Evolutionary conservation across 2,329 filamentous ascomycete genomes (phyloP).

Genomic region (Pseudocercospora fijiensis): DNA sequence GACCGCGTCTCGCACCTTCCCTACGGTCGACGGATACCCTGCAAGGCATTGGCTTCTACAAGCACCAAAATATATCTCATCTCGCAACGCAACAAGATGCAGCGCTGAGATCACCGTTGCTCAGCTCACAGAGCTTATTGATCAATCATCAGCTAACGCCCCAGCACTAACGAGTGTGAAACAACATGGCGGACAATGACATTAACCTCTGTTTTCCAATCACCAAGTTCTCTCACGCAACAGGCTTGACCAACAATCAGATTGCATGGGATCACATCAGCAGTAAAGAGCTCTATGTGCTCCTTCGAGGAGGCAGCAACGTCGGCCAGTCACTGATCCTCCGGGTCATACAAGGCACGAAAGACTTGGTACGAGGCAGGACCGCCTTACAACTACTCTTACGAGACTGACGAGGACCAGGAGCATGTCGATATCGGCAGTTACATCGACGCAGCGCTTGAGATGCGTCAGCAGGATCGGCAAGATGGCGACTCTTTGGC

Average conservation of each 20-base stretch:
- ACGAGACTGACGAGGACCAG: slow-evolving; percentile 23
- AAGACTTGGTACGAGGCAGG: slow-evolving; percentile 17
- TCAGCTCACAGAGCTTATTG: slow-evolving; percentile 20
- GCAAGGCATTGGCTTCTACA: background rate
- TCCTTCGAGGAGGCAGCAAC: slow-evolving; percentile 23
- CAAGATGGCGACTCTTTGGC: slow-evolving; percentile 35
- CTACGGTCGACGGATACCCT: too few species aligned
- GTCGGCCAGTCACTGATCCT: slow-evolving; percentile 19
- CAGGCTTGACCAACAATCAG: slow-evolving; percentile 24
- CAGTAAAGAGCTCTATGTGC: slow-evolving; percentile 34
- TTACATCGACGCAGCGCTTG: slow-evolving; percentile 30
- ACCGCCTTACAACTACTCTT: background rate
- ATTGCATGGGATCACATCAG: slow-evolving; percentile 41
- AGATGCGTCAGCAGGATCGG: slow-evolving; percentile 18
- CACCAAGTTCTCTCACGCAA: slow-evolving; percentile 38
- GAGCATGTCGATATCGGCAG: slow-evolving; percentile 34
- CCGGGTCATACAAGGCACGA: slow-evolving; percentile 23
- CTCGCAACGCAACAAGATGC: slow-evolving; percentile 1
- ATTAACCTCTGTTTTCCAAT: slow-evolving; percentile 33
- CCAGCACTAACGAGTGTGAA: slow-evolving; percentile 19
- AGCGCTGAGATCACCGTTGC: slow-evolving; percentile 8
- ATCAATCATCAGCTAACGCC: slow-evolving; percentile 2
- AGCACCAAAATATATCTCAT: background rate
- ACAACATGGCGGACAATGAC: slow-evolving; percentile 26
- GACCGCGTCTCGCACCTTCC: background rate